Conservation (phyloP, 495 filamentous ascomycete genomes). For the Oidiodendron maius region DNA sequence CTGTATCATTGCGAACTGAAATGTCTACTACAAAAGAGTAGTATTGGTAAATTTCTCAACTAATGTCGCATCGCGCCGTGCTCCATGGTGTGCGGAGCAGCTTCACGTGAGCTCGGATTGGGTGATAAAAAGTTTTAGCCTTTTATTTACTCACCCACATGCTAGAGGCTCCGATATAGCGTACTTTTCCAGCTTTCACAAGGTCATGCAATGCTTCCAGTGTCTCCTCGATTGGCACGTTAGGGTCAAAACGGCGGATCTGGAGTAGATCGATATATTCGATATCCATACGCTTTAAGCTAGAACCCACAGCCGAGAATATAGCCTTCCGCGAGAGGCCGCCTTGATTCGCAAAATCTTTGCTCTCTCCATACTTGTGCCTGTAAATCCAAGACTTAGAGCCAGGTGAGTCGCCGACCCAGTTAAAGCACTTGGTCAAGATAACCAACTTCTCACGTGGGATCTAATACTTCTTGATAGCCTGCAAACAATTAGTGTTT, state of each 20-base stretch:
- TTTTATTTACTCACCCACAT: too few relatives aligned
- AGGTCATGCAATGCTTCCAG: slow-evolving; percentile 69
- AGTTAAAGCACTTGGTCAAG: neutral
- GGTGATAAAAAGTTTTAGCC: too few relatives aligned
- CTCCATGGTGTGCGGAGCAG: too few relatives aligned
- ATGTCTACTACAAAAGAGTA: too few relatives aligned
- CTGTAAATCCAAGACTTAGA: neutral
- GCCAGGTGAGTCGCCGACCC: neutral
- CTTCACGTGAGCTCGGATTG: too few relatives aligned
- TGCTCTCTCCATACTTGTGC: neutral
- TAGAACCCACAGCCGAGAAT: neutral
- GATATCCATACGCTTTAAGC: neutral
- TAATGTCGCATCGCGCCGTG: too few relatives aligned
- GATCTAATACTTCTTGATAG: neutral
- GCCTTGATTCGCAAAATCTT: neutral
- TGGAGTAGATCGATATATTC: neutral
- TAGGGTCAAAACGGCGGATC: neutral
- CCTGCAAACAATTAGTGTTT: too few relatives aligned
- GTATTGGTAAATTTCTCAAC: too few relatives aligned
- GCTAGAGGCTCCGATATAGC: slow-evolving; percentile 60
- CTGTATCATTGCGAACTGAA: slow-evolving; percentile 58
- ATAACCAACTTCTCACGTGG: neutral
- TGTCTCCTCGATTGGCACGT: slow-evolving; percentile 15
- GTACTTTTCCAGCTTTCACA: slow-evolving; percentile 57
- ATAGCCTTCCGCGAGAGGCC: neutral